Percentiles rank a stretch among this genome's conserved stretches.
Evolutionary conservation across 352 stramenopile genomes (phyloP).

Genomic region (Peronospora belbahrii): DNA sequence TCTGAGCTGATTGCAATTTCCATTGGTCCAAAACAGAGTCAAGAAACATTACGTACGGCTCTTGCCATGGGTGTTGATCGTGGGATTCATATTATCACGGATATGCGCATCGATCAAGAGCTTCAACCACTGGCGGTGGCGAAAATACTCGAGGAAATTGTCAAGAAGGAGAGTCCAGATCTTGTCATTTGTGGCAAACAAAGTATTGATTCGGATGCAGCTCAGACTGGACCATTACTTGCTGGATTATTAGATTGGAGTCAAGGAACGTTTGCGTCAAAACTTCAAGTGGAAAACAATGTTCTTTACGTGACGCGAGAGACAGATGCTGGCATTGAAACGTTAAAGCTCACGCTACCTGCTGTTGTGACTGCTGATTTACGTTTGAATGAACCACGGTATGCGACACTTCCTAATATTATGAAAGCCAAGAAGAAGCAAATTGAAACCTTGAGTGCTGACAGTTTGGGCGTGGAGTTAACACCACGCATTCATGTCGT

Average conservation of each 20-base stretch:
- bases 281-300: slow-evolving; percentile 69
- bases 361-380: slow-evolving; percentile 97
- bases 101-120: slow-evolving; percentile 95
- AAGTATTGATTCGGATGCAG: slow-evolving; percentile 82
- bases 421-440: slow-evolving; percentile 98
- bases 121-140: slow-evolving; percentile 96
- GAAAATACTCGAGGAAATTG: slow-evolving; percentile 93
- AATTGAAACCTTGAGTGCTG: slow-evolving; percentile 70
- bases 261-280: slow-evolving; percentile 96
- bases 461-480: slow-evolving; percentile 70
- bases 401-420: slow-evolving; percentile 99
- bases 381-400: slow-evolving; percentile 97
- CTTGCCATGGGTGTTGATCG: slow-evolving; percentile 92
- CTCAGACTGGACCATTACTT: slow-evolving; percentile 90
- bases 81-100: slow-evolving; percentile 96
- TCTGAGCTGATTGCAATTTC: slow-evolving; percentile 94
- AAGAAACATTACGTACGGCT: slow-evolving; percentile 94
- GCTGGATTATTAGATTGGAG: slow-evolving; percentile 94
- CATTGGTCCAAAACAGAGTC: slow-evolving; percentile 95
- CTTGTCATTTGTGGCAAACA: slow-evolving; percentile 98
- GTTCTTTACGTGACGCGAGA: slow-evolving; percentile 87
- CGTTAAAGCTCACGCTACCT: slow-evolving; percentile 83
- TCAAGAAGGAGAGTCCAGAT: slow-evolving; percentile 89
- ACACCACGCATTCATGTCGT: slow-evolving; percentile 63
- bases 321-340: slow-evolving; percentile 91